Evolutionary conservation across 2,329 filamentous ascomycete species (phyloP), one percentile per base, ranked within the genome.

Genomic region (Cytospora schulzeri): DNA sequence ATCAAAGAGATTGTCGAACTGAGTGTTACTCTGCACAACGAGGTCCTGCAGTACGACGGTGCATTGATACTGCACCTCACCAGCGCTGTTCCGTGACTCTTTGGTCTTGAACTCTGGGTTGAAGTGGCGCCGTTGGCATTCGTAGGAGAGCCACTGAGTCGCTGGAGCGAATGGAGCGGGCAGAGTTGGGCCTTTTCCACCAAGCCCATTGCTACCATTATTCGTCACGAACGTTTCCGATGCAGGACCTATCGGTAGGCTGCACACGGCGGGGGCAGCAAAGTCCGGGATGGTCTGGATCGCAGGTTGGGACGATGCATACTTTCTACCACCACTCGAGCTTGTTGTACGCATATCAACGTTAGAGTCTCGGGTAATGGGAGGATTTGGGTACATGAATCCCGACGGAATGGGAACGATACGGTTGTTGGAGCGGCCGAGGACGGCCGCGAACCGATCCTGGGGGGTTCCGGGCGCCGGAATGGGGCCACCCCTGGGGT

Each of bases 111-210:
- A 45, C 26, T 56, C 41, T 9, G 68, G 69, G 51, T 71, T 70
- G 62, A 70, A 70, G n/a, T 54, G 28, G 26, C 68, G 70, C 9
- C 22, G 38, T 60, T 69, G 70, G 45, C 69, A 71, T 61, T 67
- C 67, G 4, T 29, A 50, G 14, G 64, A 67, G 2, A 71, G 61
- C 57, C 59, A 62, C 19, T 41, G 41, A 24, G 59, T 62, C 15
- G 48, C 52, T 22, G 59, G 52, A 22, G 59, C 52, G 5, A n/a
- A 22, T 15, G 38, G 59, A n/a, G 53, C 19, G 26, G 59, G 59
- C 19, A 62, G 14, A 31, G 35, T 35, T 17, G 59, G 59, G 26
- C 59, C 59, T 26, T 35, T 29, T n/a, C 59, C 59, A 22, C 52
- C 38, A 48, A 4, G 24, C n/a, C 45, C 45, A 24, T 48, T 48